Base-by-base conservation (phyloP, 2,329 filamentous ascomycete genomes). In the Cladosporium sp. region DNA sequence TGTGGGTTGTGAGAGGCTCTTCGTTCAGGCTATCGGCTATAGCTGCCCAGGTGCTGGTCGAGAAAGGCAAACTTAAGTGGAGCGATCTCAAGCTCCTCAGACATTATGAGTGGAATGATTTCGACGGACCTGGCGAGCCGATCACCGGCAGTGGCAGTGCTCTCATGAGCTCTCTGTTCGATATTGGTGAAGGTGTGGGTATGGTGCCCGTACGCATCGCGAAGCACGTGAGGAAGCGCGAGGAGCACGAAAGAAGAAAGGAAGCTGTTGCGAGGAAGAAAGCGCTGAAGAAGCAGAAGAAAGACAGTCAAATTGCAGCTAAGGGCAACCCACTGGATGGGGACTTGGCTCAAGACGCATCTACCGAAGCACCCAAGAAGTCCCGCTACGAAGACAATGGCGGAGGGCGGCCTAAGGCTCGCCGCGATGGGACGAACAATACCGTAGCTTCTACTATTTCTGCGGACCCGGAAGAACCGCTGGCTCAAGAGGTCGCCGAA, bases 61-160 rank as follows among this genome's bases (percentile, higher is more conserved):
- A 81, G 34, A 78, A 78, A 61, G 84, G 83, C n/a, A 78, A 82
- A 61, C 67, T 89, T 20, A 77, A 79, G 22, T 89, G 85, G 82
- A 82, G 80, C 56, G 81, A 84, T 58, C 71, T 91, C 47, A 79
- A 82, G 12, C 76, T 90, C 0, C 66, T 89, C 8, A 78, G 88
- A 8, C 85, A 88, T 64, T 83, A 80, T 51, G 86, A 89, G 64
- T 91, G 87, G 86, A 89, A 89, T 63, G 87, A 90, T 64, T 90
- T 90, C 64, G 86, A 88, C 62, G 88, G 88, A 0, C 87, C 87
- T 0, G 87, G 87, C 0, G 88, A 90, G 66, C 88, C 88, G 0
- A 75, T 91, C 12, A 88, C 86, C 0, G 88, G 87, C 3, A 74
- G 82, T 3, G 82, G 83, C 34, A 82, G 83, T 10, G 86, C 85